Percentiles rank a stretch among this genome's conserved stretches.
phyloP scores from a whole-genome alignment of 78 protist species.

The Anaeramoeba flamelloides region DNA sequence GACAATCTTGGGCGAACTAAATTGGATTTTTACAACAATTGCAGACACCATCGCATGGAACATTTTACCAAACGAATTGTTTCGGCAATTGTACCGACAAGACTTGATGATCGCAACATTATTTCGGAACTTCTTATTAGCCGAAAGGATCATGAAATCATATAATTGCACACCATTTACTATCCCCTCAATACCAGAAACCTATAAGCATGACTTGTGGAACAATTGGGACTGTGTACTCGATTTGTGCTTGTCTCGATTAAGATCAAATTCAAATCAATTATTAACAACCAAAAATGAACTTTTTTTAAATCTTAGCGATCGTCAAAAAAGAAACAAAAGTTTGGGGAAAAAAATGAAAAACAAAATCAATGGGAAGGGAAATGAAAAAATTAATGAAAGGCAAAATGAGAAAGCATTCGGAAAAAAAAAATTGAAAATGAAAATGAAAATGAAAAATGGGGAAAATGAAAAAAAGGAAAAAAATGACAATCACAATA shows the following conservation, averaged over 20 bases:
- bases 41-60: slow-evolving; percentile 98
- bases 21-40: slow-evolving; percentile 93
- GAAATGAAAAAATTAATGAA: too few species aligned
- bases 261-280: too few species aligned
- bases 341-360: too few species aligned
- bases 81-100: slow-evolving; percentile 72
- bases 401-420: too few species aligned
- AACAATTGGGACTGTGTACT: slow-evolving; percentile 77
- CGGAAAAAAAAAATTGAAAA: too few species aligned
- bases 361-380: too few species aligned
- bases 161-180: slow-evolving; percentile 74
- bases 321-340: too few species aligned
- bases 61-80: slow-evolving; percentile 46
- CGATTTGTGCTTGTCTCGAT: slow-evolving; percentile 56
- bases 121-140: slow-evolving; percentile 86
- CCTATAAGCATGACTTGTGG: slow-evolving; percentile 57
- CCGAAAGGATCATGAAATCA: slow-evolving; percentile 74
- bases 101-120: slow-evolving; percentile 80
- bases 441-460: neutral
- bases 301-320: too few species aligned
- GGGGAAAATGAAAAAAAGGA: neutral
- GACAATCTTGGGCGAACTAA: slow-evolving; percentile 63
- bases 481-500: too few species aligned
- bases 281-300: too few species aligned
- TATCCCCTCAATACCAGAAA: slow-evolving; percentile 69